Evolutionary conservation across 169 alveolate genomes (phyloP).

Genomic region (Blepharisma undulans): DNA sequence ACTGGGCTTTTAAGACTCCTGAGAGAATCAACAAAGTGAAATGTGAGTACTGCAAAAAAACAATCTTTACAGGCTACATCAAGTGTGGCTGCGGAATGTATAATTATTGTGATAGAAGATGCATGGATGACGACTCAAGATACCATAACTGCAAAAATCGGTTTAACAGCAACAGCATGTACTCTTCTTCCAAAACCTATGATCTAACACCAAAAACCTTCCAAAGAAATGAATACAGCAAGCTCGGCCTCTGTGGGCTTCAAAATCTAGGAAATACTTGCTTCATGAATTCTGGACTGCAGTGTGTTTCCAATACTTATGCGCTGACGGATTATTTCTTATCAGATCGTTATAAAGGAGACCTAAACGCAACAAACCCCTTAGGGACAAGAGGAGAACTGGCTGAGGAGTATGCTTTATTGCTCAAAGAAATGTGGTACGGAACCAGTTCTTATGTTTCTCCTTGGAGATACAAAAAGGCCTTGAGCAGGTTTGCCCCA

Average conservation of each 20-base stretch:
- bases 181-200: background rate
- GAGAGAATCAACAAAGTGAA: background rate
- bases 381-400: conserved; percentile 19
- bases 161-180: background rate
- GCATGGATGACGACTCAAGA: conserved; percentile 52
- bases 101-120: conserved; percentile 50
- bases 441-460: conserved; percentile 50
- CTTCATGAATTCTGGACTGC: conserved; percentile 53
- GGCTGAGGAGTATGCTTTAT: conserved; percentile 43
- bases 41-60: conserved; percentile 1
- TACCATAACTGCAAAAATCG: conserved; percentile 57
- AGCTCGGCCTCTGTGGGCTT: conserved; percentile 27
- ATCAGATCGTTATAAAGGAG: background rate
- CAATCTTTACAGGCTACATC: background rate
- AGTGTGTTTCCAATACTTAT: conserved; percentile 45
- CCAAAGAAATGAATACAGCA: conserved; percentile 13
- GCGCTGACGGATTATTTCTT: conserved; percentile 35
- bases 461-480: conserved; percentile 66
- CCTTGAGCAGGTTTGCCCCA: conserved; percentile 62
- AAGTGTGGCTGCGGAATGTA: conserved; percentile 45
- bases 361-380: background rate
- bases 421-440: conserved; percentile 69
- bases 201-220: background rate
- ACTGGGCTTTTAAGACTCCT: background rate
- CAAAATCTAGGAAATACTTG: conserved; percentile 55